These are phyloP conservation scores for Salvia splendens DNA, from an alignment of 257 asterid species.

Conservation along the genomic window DNA sequence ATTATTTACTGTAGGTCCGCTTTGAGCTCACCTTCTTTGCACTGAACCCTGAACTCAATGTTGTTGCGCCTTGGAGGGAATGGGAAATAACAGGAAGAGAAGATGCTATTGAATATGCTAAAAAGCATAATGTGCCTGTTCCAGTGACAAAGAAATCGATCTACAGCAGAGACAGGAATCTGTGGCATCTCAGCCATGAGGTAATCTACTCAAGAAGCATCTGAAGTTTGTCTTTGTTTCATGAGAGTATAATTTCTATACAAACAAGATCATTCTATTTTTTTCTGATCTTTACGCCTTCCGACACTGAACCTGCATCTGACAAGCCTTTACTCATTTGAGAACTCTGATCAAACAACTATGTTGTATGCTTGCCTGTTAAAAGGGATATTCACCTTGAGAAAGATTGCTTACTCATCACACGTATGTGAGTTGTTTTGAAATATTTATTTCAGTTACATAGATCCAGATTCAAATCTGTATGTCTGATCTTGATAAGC, in stretches of 20 bases:
- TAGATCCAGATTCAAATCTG: neutral
- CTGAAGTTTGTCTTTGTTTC: neutral
- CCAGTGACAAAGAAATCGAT: conserved; percentile 95
- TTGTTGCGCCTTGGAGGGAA: conserved; percentile 99
- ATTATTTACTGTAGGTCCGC: conserved; percentile 65
- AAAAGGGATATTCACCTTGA: conserved; percentile 10
- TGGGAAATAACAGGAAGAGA: conserved; percentile 97
- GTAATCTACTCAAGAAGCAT: conserved; percentile 37
- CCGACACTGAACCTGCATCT: neutral
- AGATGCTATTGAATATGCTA: conserved; percentile 95
- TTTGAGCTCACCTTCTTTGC: conserved; percentile 99
- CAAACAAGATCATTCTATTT: neutral
- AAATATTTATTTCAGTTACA: neutral
- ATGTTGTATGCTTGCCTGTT: neutral
- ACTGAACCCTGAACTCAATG: conserved; percentile 87
- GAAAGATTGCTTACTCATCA: neutral
- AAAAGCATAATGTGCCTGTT: conserved; percentile 85
- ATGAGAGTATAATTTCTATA: neutral
- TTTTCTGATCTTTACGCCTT: neutral
- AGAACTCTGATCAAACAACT: conserved; percentile 1
- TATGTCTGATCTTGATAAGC: conserved; percentile 2
- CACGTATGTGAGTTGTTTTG: neutral
- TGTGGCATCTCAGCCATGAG: conserved; percentile 99
- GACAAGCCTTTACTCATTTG: neutral
- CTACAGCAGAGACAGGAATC: conserved; percentile 95